Conservation (phyloP, 2,329 filamentous ascomycete species). For the Aspergillus phoenicis region DNA sequence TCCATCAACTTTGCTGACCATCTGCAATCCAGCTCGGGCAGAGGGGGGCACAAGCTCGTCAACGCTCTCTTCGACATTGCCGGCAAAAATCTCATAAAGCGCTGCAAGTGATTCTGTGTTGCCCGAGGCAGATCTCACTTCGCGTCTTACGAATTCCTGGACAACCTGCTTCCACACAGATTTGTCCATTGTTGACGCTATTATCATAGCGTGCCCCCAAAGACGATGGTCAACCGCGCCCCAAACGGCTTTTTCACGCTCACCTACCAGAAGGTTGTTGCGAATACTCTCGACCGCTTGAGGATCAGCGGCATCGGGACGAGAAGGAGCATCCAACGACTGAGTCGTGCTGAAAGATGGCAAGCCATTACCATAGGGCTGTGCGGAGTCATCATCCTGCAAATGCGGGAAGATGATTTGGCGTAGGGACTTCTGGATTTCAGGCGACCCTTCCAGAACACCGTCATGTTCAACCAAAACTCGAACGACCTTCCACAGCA, state of each 20-base stretch:
- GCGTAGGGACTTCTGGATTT: conserved; percentile 74
- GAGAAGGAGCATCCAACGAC: conserved; percentile 41
- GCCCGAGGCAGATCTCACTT: conserved; percentile 79
- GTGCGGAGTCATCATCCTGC: conserved; percentile 35
- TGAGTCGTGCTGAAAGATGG: conserved; percentile 43
- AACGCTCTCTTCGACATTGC: conserved; percentile 90
- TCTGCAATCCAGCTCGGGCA: conserved; percentile 86
- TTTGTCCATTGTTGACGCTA: conserved; percentile 75
- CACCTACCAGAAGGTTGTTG: conserved; percentile 72
- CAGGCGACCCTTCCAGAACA: conserved; percentile 69
- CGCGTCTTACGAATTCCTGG: conserved; percentile 92
- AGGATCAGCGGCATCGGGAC: conserved; percentile 69
- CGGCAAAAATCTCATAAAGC: conserved; percentile 89
- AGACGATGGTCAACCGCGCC: conserved; percentile 86
- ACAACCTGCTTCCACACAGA: conserved; percentile 86
- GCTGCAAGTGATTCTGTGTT: conserved; percentile 87
- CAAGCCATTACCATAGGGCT: conserved; percentile 26
- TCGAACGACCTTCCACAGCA: conserved; percentile 85
- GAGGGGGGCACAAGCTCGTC: conserved; percentile 94
- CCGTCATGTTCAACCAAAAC: conserved; percentile 87
- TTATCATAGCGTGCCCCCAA: conserved; percentile 94
- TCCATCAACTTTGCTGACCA: conserved; percentile 73
- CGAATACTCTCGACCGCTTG: conserved; percentile 72
- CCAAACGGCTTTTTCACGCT: conserved; percentile 92
- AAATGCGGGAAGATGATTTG: conserved; percentile 69